Conservation (phyloP, 176 grass and related monocot species). For the Rhynchospora tenuis region DNA sequence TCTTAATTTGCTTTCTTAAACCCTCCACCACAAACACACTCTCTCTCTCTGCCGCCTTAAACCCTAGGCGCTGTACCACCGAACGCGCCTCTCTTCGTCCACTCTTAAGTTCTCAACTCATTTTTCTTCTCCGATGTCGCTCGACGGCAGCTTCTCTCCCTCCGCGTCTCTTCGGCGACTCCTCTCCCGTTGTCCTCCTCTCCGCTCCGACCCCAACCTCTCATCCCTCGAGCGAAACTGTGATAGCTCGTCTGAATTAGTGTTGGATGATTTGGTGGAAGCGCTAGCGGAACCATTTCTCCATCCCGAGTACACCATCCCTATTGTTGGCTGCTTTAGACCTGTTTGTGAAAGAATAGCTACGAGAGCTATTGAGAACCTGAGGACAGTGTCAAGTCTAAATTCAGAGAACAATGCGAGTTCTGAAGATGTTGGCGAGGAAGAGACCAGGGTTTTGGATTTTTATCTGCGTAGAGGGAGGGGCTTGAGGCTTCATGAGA, state of each 20-base stretch:
- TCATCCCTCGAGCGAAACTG: slow-evolving; percentile 27
- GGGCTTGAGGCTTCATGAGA: slow-evolving; percentile 79
- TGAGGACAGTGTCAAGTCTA: slow-evolving; percentile 31
- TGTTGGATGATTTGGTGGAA: slow-evolving; percentile 45
- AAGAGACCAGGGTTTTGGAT: slow-evolving; percentile 41
- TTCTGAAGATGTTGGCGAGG: slow-evolving; percentile 56
- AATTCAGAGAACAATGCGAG: slow-evolving; percentile 22
- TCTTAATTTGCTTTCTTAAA: neutral
- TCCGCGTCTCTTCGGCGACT: slow-evolving; percentile 47
- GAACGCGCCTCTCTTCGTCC: neutral
- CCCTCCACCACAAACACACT: neutral
- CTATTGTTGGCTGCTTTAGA: slow-evolving; percentile 75
- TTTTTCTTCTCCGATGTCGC: slow-evolving; percentile 42
- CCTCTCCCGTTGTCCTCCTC: slow-evolving; percentile 49
- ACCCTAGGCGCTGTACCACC: slow-evolving; percentile 49
- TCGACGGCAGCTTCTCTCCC: slow-evolving; percentile 64
- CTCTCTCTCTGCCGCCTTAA: slow-evolving; percentile 31
- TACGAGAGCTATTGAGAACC: slow-evolving; percentile 43
- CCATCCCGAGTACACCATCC: slow-evolving; percentile 68
- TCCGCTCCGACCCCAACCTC: slow-evolving; percentile 39
- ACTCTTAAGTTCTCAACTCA: neutral
- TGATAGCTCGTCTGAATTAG: slow-evolving; percentile 2
- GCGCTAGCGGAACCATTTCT: slow-evolving; percentile 75
- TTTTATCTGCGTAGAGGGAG: slow-evolving; percentile 74
- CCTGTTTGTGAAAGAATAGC: slow-evolving; percentile 45